Base-by-base conservation (phyloP, 2,329 filamentous ascomycete genomes). In the Pseudocercospora fijiensis region DNA sequence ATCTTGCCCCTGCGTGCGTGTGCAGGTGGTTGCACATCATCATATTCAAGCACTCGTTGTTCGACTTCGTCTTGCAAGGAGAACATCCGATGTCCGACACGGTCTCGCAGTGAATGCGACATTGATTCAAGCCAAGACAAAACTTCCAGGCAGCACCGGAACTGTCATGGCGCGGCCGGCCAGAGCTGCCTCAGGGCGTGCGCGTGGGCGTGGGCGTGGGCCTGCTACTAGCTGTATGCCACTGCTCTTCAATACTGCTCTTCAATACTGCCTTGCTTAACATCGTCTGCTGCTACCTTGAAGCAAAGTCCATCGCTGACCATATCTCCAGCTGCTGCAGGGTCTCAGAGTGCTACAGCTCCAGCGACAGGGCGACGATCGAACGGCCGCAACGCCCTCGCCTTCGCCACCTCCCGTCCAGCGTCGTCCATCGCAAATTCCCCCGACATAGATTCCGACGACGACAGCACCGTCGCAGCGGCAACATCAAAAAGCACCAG, bases 401-500 rank as follows among this genome's bases (percentile, higher is more conserved):
- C 24, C 13, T 27, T 52, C 49, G 49, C 49, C 49, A 52, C 49
- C 49, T 52, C 49, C 49, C 49, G 49, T 27, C 49, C 49, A 53
- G 49, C 49, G 28, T 30, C 49, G 8, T 30, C 49, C 49, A 53
- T 53, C 26, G 49, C 49, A 30, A 53, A 53, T 10, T 27, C 49
- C 24, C 28, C 49, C 49, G 49, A 53, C 49, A 53, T 53, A 27
- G 26, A 53, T n/a, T 53, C 49, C 22, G 26, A 53, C 49, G 49
- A 30, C 49, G 49, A 53, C 1, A 53, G 28, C 49, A 18, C 7
- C 9, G 16, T 53, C 8, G 53, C 53, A 56, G 41, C 45, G 33
- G 47, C 52, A 9, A 43, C 43, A 28, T 37, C 58, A 22, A 55
- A 53, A 24, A 58, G 55, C 51, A 55, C 45, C 18, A 61, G 66